phyloP scores from a whole-genome alignment of 805 yeast species.

The Candida verbasci region DNA sequence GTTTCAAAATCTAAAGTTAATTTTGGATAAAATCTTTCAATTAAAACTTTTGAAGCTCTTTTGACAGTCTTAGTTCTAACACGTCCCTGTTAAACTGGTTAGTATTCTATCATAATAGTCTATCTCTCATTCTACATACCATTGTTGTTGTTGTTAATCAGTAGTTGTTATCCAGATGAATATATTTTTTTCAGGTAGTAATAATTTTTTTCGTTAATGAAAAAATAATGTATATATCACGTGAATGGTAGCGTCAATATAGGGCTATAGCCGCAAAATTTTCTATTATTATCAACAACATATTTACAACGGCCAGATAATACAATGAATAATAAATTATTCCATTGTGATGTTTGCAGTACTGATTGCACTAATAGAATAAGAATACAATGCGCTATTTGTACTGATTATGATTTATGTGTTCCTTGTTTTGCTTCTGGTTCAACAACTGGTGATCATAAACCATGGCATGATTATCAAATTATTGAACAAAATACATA shows the following conservation, averaged over 20 bases:
- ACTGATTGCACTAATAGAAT: constrained; percentile 92
- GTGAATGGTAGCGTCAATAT: no score
- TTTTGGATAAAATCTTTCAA: constrained; percentile 99
- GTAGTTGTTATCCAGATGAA: no score
- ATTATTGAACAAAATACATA: constrained; percentile 92
- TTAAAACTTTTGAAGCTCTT: constrained; percentile 99
- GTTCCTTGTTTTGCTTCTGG: constrained; percentile 96
- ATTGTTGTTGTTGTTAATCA: background rate
- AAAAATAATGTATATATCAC: background rate
- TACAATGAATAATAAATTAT: constrained; percentile 42
- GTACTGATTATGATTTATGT: constrained; percentile 93
- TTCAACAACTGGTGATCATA: constrained; percentile 71
- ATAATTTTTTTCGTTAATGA: no score
- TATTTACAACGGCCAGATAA: no score
- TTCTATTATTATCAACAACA: constrained; percentile 1
- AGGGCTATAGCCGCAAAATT: constrained; percentile 3
- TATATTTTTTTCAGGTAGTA: no score
- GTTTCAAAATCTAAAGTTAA: constrained; percentile 98
- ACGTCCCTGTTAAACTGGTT: constrained; percentile 81
- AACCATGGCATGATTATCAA: constrained; percentile 90
- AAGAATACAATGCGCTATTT: constrained; percentile 85
- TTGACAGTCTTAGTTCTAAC: constrained; percentile 99
- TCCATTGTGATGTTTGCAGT: constrained; percentile 95
- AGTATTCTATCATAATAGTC: no score
- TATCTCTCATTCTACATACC: constrained; percentile 3